A percentile compares a stretch with the other conserved stretches of the same genome.
Evolutionary conservation across 1,284 basidiomycete genomes (phyloP).

Genomic region (Gomphus sp.): DNA sequence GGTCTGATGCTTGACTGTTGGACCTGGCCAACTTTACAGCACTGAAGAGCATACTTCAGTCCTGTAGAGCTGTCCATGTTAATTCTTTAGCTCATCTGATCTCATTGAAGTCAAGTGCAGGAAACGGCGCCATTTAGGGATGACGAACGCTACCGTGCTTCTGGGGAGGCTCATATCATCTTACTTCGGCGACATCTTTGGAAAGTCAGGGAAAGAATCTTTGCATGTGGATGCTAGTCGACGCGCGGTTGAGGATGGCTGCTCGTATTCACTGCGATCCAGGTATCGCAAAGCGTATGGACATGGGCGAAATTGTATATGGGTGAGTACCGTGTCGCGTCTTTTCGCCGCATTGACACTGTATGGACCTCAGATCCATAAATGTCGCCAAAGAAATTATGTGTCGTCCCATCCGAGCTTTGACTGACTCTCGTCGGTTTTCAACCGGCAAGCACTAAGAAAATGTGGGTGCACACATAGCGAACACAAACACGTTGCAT

Average conservation of each 20-base stretch:
- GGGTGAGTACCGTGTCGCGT: slow-evolving; percentile 39
- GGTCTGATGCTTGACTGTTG: slow-evolving; percentile 77
- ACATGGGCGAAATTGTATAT: slow-evolving; percentile 82
- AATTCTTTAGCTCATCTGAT: slow-evolving; percentile 10
- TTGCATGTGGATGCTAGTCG: slow-evolving; percentile 65
- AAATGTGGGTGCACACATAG: no score
- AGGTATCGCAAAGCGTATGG: slow-evolving; percentile 44
- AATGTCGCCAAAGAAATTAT: slow-evolving; percentile 93
- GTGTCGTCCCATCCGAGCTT: slow-evolving; percentile 84
- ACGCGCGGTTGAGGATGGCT: slow-evolving; percentile 57
- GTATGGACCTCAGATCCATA: slow-evolving; percentile 58
- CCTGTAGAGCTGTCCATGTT: slow-evolving; percentile 16
- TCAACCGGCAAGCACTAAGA: slow-evolving; percentile 49
- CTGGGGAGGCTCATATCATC: slow-evolving; percentile 78
- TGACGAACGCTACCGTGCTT: slow-evolving; percentile 82
- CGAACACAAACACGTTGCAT: slow-evolving; percentile 51
- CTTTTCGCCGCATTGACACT: neutral
- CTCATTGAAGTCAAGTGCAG: slow-evolving; percentile 24
- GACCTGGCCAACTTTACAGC: slow-evolving; percentile 83
- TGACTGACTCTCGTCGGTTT: slow-evolving; percentile 88
- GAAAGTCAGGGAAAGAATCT: slow-evolving; percentile 75
- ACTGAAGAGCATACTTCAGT: slow-evolving; percentile 70
- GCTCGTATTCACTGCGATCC: slow-evolving; percentile 58
- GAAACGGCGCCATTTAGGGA: slow-evolving; percentile 77
- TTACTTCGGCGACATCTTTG: slow-evolving; percentile 85